Conservation (phyloP, 352 stramenopile genomes). For the Thraustochytrium aureum region DNA sequence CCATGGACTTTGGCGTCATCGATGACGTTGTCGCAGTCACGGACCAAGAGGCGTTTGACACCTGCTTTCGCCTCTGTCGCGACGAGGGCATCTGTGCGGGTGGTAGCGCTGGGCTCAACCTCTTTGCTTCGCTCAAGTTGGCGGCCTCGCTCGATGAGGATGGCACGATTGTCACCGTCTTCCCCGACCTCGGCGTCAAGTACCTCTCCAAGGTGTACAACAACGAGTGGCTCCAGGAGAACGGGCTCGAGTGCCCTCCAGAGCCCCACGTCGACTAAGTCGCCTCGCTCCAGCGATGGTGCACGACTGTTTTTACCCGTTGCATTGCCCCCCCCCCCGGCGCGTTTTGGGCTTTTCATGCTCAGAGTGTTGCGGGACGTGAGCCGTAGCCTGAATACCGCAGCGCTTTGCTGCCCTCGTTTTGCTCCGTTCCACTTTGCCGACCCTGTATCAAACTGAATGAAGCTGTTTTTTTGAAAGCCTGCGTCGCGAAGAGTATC, state of each 20-base stretch:
- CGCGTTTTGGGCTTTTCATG: too few relatives aligned
- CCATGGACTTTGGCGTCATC: conserved; percentile 48
- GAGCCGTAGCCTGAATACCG: too few relatives aligned
- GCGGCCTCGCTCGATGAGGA: not conserved
- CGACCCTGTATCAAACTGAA: too few relatives aligned
- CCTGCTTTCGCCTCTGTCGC: conserved; percentile 35
- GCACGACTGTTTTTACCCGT: too few relatives aligned
- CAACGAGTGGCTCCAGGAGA: conserved; percentile 54
- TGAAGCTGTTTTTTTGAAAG: too few relatives aligned
- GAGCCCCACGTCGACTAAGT: too few relatives aligned
- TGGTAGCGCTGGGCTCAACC: conserved; percentile 48
- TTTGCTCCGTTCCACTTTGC: too few relatives aligned
- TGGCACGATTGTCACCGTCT: conserved; percentile 46
- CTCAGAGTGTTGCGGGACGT: too few relatives aligned
- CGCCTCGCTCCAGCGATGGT: too few relatives aligned
- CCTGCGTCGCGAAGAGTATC: too few relatives aligned
- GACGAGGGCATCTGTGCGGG: conserved; percentile 43
- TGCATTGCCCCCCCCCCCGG: too few relatives aligned
- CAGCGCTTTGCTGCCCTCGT: too few relatives aligned
- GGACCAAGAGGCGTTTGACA: conserved; percentile 55
- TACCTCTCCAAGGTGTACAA: conserved; percentile 57
- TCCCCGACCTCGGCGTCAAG: conserved; percentile 49
- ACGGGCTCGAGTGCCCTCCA: conserved; percentile 16
- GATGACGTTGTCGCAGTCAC: conserved; percentile 44
- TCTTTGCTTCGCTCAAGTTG: conserved; percentile 35